Evolutionary conservation across 108 stramenopile species (phyloP), one percentile per base, ranked within the genome.

Genomic region (Seminavis robusta): DNA sequence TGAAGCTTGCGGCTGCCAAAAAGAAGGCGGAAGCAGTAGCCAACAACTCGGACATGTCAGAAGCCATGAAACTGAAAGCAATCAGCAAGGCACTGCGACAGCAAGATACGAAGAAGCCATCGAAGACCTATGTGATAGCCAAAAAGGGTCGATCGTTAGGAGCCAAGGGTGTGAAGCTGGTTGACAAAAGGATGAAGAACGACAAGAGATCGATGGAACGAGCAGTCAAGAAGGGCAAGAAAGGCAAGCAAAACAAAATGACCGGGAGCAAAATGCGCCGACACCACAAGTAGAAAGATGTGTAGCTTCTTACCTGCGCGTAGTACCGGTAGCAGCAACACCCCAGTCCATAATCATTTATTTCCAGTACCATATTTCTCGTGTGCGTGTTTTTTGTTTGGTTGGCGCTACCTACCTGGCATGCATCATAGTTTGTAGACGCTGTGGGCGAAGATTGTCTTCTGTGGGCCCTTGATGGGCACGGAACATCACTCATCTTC

Each of bases 41-140:
- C 5, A 81, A 90, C 34, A 40, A 38, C 40, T 67, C 85, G 6
- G 98, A 98, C 20, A 88, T 99, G 88, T 81, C 83, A 1, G 95
- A 98, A 56, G 55, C 94, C 29, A 88, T 90, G 85, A 99, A 99
- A 63, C 77, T 98, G 26, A 98, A 97, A 71, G 93, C 94, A 0
- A 89, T 98, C 33, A 93, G 93, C 59, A 96, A 96, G 74, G 94
- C 97, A 4, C 77, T 97, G 79, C 77, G 90, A 27, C 81, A 84
- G 0, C 74, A 89, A 44, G 90, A 94, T 24, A 61, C 65, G 0
- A 67, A 80, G 32, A 60, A 61, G 19, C 84, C 88, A 21, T 69
- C 86, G 20, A 94, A 97, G 75, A 79, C 95, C 0, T 97, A 95
- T 63, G 96, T 96, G 6, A 91, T 97, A 10, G 76, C 87, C 33